These are phyloP conservation scores for Xylaria sp. DNA, from an alignment of 2,329 filamentous ascomycete genomes.

Conservation along the genomic window DNA sequence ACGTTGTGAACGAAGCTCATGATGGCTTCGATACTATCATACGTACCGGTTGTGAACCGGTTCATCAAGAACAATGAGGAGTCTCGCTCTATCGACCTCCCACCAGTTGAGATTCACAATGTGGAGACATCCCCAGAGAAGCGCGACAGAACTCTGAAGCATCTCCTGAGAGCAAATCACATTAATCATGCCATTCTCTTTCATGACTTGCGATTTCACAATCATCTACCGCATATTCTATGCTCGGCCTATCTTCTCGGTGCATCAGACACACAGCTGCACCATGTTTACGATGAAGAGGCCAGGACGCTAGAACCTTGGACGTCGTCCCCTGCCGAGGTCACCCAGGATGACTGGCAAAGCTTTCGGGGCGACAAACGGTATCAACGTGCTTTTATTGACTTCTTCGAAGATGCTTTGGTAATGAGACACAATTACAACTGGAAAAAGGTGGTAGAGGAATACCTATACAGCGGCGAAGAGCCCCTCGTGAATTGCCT, in stretches of 20 bases:
- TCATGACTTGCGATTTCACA: slow-evolving; percentile 79
- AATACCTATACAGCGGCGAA: slow-evolving; percentile 80
- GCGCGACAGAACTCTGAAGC: slow-evolving; percentile 84
- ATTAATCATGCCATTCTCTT: slow-evolving; percentile 87
- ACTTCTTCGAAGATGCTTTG: slow-evolving; percentile 95
- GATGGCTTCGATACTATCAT: slow-evolving; percentile 56
- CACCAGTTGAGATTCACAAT: slow-evolving; percentile 78
- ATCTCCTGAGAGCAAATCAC: slow-evolving; percentile 91
- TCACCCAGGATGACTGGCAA: slow-evolving; percentile 85
- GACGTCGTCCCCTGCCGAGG: slow-evolving; percentile 85
- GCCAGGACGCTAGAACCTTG: slow-evolving; percentile 79
- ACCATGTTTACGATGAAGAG: slow-evolving; percentile 83
- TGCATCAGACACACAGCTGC: slow-evolving; percentile 76
- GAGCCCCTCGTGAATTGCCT: slow-evolving; percentile 84
- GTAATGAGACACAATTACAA: slow-evolving; percentile 79
- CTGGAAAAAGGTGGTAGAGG: slow-evolving; percentile 80
- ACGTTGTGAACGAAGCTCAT: slow-evolving; percentile 5
- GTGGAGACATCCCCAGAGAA: slow-evolving; percentile 85
- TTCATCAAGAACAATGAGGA: slow-evolving; percentile 49
- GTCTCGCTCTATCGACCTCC: slow-evolving; percentile 62
- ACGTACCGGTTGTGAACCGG: slow-evolving; percentile 55
- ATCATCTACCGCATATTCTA: slow-evolving; percentile 85
- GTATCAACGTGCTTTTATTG: slow-evolving; percentile 90
- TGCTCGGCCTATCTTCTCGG: slow-evolving; percentile 88
- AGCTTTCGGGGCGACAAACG: slow-evolving; percentile 81